These are phyloP conservation scores for Aureobasidium sp. DNA, from an alignment of 2,329 filamentous ascomycete species.

Conservation along the genomic window DNA sequence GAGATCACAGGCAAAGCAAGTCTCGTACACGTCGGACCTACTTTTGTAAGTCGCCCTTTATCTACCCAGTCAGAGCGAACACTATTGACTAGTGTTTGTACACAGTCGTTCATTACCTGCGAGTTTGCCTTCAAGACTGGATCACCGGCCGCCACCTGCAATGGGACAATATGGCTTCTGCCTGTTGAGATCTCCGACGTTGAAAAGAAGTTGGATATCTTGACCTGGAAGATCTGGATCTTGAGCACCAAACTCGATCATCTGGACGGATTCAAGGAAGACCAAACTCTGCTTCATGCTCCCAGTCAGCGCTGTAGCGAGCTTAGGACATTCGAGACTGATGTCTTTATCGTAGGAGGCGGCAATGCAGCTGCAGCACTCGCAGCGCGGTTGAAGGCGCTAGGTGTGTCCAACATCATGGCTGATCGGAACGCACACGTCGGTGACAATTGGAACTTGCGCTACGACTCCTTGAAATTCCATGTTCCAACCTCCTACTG, in stretches of 20 bases:
- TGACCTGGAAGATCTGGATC: background rate
- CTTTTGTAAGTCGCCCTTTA: background rate
- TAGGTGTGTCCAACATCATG: conserved; percentile 29
- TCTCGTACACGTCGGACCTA: background rate
- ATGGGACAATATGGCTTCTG: background rate
- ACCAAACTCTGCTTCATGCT: background rate
- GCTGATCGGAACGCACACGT: conserved; percentile 27
- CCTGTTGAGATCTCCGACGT: background rate
- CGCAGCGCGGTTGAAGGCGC: conserved; percentile 31
- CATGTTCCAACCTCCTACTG: background rate
- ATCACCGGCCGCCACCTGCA: background rate
- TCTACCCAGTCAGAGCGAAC: background rate
- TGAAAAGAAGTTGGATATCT: background rate
- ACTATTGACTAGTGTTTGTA: background rate
- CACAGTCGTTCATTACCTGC: background rate
- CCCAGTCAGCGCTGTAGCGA: too few species aligned
- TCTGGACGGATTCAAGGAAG: background rate
- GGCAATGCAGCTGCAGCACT: conserved; percentile 19
- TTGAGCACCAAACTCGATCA: background rate
- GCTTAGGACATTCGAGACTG: background rate
- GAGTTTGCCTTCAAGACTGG: background rate
- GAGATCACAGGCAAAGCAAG: background rate
- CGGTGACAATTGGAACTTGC: conserved; percentile 33
- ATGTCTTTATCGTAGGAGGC: background rate
- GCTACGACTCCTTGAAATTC: conserved; percentile 26